A percentile compares a stretch with the other conserved stretches of the same genome.
Evolutionary conservation across 345 rosid species (phyloP).

Genomic region (Corchorus olitorius): DNA sequence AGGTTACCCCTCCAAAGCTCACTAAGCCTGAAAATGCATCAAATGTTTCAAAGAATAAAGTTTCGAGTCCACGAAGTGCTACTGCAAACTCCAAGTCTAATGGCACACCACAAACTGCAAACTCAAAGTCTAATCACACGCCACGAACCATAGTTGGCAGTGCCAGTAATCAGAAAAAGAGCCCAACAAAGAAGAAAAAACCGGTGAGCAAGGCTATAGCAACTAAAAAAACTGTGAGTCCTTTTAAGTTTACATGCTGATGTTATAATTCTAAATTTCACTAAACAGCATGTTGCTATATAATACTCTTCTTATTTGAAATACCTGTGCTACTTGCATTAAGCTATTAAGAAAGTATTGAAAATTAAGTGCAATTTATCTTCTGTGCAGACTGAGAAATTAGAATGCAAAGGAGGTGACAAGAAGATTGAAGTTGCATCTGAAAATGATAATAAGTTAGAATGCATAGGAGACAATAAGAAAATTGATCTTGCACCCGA

Average conservation of each 20-base stretch:
- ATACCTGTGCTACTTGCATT: slow-evolving; percentile 1
- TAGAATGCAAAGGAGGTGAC: slow-evolving; percentile 39
- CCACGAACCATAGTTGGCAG: slow-evolving; percentile 15
- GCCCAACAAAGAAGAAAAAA: slow-evolving; percentile 32
- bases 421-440: slow-evolving; percentile 26
- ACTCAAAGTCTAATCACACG: slow-evolving; percentile 29
- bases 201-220: slow-evolving; percentile 15
- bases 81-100: slow-evolving; percentile 32
- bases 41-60: slow-evolving; percentile 28
- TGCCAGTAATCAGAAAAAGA: slow-evolving; percentile 30
- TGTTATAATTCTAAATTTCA: background rate
- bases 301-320: background rate
- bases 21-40: slow-evolving; percentile 42
- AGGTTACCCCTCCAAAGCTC: slow-evolving; percentile 29
- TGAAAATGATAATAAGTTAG: slow-evolving; percentile 24
- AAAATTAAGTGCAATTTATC: slow-evolving; percentile 8
- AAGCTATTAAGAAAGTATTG: background rate
- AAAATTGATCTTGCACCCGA: slow-evolving; percentile 27
- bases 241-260: background rate
- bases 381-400: slow-evolving; percentile 46
- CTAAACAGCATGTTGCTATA: background rate
- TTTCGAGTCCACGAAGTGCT: slow-evolving; percentile 17
- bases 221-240: slow-evolving; percentile 34
- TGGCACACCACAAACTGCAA: slow-evolving; percentile 21
- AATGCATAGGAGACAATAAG: slow-evolving; percentile 37